Evolutionary conservation across 495 filamentous ascomycete species (phyloP).

Genomic region (Aspergillus ostianus): DNA sequence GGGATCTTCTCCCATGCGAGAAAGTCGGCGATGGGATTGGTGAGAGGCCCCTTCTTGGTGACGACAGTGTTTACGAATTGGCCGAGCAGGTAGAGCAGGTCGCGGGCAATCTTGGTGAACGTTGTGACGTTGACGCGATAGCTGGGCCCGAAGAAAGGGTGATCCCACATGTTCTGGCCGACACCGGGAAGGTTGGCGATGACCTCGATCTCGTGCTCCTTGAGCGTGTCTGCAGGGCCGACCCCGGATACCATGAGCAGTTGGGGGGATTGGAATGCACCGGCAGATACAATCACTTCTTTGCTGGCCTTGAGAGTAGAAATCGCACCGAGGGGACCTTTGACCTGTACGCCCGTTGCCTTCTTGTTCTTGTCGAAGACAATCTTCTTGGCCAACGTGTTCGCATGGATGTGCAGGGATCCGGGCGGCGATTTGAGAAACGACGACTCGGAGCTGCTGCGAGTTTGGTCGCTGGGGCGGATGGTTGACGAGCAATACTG

Average conservation of each 20-base stretch:
- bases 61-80: background rate
- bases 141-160: background rate
- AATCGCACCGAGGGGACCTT: background rate
- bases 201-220: background rate
- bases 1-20: slow-evolving; percentile 1
- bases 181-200: background rate
- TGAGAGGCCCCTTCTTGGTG: background rate
- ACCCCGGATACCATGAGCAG: slow-evolving; percentile 2
- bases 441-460: slow-evolving; percentile 36
- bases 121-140: background rate
- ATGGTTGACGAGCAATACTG: slow-evolving; percentile 43
- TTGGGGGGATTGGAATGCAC: slow-evolving; percentile 3
- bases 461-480: slow-evolving; percentile 26
- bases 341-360: slow-evolving; percentile 18
- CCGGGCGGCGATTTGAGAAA: slow-evolving; percentile 25
- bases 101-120: background rate
- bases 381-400: slow-evolving; percentile 24
- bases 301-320: slow-evolving; percentile 1
- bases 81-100: background rate
- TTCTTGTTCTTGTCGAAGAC: slow-evolving; percentile 17
- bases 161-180: slow-evolving; percentile 4
- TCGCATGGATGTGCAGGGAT: slow-evolving; percentile 14
- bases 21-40: background rate
- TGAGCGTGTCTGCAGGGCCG: background rate
- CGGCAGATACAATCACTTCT: slow-evolving; percentile 1